These are phyloP conservation scores for Phytophthora litchii DNA, from an alignment of 352 stramenopile genomes.

Conservation along the genomic window DNA sequence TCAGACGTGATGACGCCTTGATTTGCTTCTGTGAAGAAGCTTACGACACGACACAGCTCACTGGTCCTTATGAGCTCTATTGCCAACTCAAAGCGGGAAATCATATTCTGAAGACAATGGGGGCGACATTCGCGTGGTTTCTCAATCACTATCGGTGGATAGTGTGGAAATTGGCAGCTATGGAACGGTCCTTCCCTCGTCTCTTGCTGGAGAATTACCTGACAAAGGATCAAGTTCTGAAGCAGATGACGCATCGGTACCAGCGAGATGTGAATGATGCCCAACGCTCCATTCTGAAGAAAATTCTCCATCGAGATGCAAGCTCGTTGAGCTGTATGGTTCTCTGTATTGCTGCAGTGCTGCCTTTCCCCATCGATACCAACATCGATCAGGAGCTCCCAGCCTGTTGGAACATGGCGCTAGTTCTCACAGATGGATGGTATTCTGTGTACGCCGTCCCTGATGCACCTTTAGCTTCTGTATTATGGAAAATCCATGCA, in stretches of 20 bases:
- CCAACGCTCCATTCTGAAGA: constrained; percentile 67
- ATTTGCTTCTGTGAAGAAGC: constrained; percentile 7
- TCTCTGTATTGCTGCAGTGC: constrained; percentile 60
- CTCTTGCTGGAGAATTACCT: constrained; percentile 64
- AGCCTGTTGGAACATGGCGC: constrained; percentile 56
- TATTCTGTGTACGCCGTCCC: constrained; percentile 70
- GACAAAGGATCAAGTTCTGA: constrained; percentile 62
- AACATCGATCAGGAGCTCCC: constrained; percentile 50
- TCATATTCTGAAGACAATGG: constrained; percentile 35
- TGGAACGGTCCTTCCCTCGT: constrained; percentile 53
- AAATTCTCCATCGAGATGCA: constrained; percentile 69
- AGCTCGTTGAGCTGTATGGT: constrained; percentile 71
- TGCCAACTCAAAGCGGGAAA: constrained; percentile 34
- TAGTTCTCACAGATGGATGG: constrained; percentile 79
- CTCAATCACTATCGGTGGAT: constrained; percentile 78
- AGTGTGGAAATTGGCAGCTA: constrained; percentile 71
- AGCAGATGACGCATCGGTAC: constrained; percentile 56
- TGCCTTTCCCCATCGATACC: constrained; percentile 41
- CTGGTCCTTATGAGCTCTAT: constrained; percentile 43
- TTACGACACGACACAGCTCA: constrained; percentile 19
- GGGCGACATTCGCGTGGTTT: constrained; percentile 64
- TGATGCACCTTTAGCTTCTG: constrained; percentile 43
- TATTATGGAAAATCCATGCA: constrained; percentile 54
- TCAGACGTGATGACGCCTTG: constrained; percentile 22
- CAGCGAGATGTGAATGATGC: constrained; percentile 57